Percentiles rank a stretch among this genome's conserved stretches.
These are phyloP conservation scores for Athelia sp. DNA, from an alignment of 1,284 basidiomycete genomes.

Conservation along the genomic window DNA sequence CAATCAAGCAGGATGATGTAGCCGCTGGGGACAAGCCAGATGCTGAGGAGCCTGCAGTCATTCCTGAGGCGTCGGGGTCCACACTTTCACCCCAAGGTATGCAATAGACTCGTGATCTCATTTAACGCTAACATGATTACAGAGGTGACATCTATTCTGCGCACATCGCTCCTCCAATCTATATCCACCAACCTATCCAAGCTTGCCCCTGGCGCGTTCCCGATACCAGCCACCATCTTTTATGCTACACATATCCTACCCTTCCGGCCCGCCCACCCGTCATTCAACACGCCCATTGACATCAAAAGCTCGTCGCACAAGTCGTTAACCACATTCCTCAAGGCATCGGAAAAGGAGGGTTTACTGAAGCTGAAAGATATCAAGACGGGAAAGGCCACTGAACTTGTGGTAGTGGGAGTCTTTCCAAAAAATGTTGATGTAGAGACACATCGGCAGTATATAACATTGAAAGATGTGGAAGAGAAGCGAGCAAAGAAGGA, in stretches of 20 bases:
- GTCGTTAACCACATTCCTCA: constrained; percentile 77
- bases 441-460: constrained; percentile 42
- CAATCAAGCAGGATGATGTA: too few species aligned
- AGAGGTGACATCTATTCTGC: constrained; percentile 67
- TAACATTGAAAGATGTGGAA: constrained; percentile 62
- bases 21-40: too few species aligned
- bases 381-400: constrained; percentile 43
- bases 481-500: constrained; percentile 47
- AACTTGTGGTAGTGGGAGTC: constrained; percentile 59
- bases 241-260: constrained; percentile 79
- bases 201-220: constrained; percentile 54
- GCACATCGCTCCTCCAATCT: constrained; percentile 65
- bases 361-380: constrained; percentile 69
- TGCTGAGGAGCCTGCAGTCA: too few species aligned
- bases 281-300: constrained; percentile 36
- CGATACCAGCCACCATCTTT: constrained; percentile 71
- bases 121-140: constrained; percentile 5
- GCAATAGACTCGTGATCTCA: neutral
- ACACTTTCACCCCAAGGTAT: constrained; percentile 18
- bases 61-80: neutral
- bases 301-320: constrained; percentile 76
- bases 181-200: constrained; percentile 44
- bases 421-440: constrained; percentile 58
- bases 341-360: constrained; percentile 65
- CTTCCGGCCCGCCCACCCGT: constrained; percentile 58